Percentiles rank a stretch among this genome's conserved stretches.
phyloP scores from a whole-genome alignment of 2,329 filamentous ascomycete species.

The Cercospora sp. region DNA sequence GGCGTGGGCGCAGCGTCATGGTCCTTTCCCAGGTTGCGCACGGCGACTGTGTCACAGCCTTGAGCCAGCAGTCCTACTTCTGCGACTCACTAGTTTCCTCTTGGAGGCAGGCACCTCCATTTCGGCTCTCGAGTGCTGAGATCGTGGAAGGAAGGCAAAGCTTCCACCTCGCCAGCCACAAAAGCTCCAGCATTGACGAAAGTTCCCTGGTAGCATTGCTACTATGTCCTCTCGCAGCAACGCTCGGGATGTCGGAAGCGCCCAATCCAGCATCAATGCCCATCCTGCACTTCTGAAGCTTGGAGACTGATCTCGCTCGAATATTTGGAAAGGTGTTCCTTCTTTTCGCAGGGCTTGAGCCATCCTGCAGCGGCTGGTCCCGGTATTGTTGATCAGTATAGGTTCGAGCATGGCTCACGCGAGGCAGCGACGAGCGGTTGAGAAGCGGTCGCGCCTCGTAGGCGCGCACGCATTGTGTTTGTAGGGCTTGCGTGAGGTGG shows the following conservation, averaged over 20 bases:
- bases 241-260: slow-evolving; percentile 53
- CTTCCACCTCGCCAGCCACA: too few relatives aligned
- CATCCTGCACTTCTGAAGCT: slow-evolving; percentile 41
- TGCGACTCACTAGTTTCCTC: slow-evolving; percentile 17
- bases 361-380: slow-evolving; percentile 24
- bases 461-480: not conserved
- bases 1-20: too few relatives aligned
- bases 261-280: slow-evolving; percentile 66
- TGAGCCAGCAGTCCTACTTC: too few relatives aligned
- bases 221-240: slow-evolving; percentile 54
- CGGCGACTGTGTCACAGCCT: too few relatives aligned
- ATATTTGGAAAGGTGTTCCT: slow-evolving; percentile 22
- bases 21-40: too few relatives aligned
- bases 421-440: not conserved
- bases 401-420: slow-evolving; percentile 1
- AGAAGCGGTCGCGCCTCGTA: not conserved
- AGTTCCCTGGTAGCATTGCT: slow-evolving; percentile 49
- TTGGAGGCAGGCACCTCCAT: slow-evolving; percentile 27
- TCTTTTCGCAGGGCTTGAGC: slow-evolving; percentile 27
- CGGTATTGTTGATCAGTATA: slow-evolving; percentile 28
- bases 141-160: too few relatives aligned
- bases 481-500: not conserved
- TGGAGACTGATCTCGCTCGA: slow-evolving; percentile 26
- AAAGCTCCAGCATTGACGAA: slow-evolving; percentile 58
- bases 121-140: slow-evolving; percentile 47